Conservation (phyloP, 768 basidiomycete genomes). For the Pholiota microspora region DNA sequence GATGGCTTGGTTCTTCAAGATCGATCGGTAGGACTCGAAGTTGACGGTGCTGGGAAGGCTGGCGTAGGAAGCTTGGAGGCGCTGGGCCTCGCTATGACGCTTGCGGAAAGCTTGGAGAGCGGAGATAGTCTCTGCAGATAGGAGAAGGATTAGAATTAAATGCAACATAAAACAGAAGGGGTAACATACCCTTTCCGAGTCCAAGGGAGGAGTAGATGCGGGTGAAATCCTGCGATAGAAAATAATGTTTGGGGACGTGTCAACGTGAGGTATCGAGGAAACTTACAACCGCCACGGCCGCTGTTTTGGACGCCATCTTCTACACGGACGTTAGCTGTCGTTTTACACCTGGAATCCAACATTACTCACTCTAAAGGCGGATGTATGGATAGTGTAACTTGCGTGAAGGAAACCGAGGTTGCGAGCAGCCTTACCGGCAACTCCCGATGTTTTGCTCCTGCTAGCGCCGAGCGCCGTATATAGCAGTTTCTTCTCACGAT, state of each 20-base stretch:
- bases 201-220: constrained; percentile 81
- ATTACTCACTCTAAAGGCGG: constrained; percentile 24
- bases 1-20: constrained; percentile 90
- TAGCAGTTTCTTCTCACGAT: constrained; percentile 4
- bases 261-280: constrained; percentile 8
- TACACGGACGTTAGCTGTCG: constrained; percentile 12
- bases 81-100: constrained; percentile 87
- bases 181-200: constrained; percentile 76
- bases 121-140: constrained; percentile 75
- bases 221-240: constrained; percentile 65
- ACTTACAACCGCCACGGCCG: constrained; percentile 63
- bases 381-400: constrained; percentile 22
- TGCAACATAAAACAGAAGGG: neutral
- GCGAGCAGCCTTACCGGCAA: constrained; percentile 32
- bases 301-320: constrained; percentile 71
- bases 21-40: constrained; percentile 85
- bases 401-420: constrained; percentile 20
- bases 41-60: constrained; percentile 83
- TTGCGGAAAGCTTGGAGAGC: constrained; percentile 95
- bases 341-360: neutral
- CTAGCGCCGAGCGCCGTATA: constrained; percentile 31
- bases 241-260: constrained; percentile 21
- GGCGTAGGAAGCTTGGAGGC: constrained; percentile 59
- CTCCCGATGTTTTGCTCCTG: constrained; percentile 35
- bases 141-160: neutral